These are phyloP conservation scores for Graphilbum sp. DNA, from an alignment of 2,329 filamentous ascomycete genomes.

Conservation along the genomic window DNA sequence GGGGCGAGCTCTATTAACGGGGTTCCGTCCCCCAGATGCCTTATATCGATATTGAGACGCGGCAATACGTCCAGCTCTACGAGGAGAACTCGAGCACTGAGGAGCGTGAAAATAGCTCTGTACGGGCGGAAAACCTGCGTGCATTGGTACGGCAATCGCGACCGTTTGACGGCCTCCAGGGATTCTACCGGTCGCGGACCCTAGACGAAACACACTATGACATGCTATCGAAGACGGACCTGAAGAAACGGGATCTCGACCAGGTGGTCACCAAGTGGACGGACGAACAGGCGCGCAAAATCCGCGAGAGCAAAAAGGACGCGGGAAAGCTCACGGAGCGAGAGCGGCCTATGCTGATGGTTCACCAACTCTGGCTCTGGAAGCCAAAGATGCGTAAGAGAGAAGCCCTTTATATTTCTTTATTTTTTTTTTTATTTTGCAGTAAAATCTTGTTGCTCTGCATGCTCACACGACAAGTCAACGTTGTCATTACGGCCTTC, in stretches of 20 bases:
- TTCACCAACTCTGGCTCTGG: constrained; percentile 2
- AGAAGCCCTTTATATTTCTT: too few relatives aligned
- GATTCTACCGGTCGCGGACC: neutral
- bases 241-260: neutral
- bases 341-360: neutral
- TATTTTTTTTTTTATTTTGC: too few relatives aligned
- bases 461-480: neutral
- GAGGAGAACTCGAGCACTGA: too few relatives aligned
- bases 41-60: neutral
- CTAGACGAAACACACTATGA: neutral
- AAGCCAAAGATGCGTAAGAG: constrained; percentile 1
- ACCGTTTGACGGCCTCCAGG: neutral
- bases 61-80: neutral
- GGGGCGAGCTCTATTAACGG: too few relatives aligned
- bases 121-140: neutral
- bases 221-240: neutral
- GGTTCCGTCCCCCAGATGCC: neutral
- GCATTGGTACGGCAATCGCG: neutral
- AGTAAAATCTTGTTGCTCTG: too few relatives aligned
- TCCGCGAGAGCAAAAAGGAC: neutral
- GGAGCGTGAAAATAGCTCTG: too few relatives aligned
- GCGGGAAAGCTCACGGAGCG: neutral
- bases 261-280: constrained; percentile 1
- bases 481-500: constrained; percentile 1
- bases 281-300: too few relatives aligned